Conservation (phyloP, 371 early-diverging fungal species). For the Dinochytrium kinnereticum region DNA sequence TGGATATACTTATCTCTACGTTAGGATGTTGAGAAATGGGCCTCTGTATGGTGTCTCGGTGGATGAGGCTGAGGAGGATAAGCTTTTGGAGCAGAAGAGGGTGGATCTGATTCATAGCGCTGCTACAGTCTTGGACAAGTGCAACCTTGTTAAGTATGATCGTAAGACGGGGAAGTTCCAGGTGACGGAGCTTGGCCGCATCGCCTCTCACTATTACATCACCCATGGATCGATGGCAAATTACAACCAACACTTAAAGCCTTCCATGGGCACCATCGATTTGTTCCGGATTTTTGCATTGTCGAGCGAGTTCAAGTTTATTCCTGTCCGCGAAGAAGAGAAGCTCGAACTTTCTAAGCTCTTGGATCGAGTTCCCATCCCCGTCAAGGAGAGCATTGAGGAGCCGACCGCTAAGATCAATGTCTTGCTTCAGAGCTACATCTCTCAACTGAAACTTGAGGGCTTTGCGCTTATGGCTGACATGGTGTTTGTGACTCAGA, state of each 20-base stretch:
- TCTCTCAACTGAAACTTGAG: conserved; percentile 87
- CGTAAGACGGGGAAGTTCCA: conserved; percentile 85
- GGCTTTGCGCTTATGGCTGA: conserved; percentile 96
- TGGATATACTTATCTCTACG: conserved; percentile 93
- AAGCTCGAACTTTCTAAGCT: conserved; percentile 90
- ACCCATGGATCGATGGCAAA: conserved; percentile 87
- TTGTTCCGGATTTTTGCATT: conserved; percentile 89
- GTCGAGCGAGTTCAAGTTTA: conserved; percentile 92
- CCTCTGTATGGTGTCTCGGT: conserved; percentile 75
- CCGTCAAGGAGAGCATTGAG: conserved; percentile 89
- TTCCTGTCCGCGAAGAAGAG: conserved; percentile 96
- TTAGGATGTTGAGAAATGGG: conserved; percentile 94
- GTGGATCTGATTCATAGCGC: conserved; percentile 91
- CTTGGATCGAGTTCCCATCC: conserved; percentile 93
- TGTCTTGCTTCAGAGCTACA: conserved; percentile 93
- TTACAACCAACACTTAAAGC: conserved; percentile 91
- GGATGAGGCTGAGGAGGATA: conserved; percentile 81
- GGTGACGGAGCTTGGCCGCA: conserved; percentile 92
- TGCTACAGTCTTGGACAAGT: conserved; percentile 81
- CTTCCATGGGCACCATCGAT: conserved; percentile 91
- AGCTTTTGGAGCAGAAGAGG: conserved; percentile 83
- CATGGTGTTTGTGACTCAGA: conserved; percentile 96
- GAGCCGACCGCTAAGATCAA: conserved; percentile 94
- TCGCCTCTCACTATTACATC: conserved; percentile 96
- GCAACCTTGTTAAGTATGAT: conserved; percentile 91